Percentiles rank a stretch among this genome's conserved stretches.
Conservation (phyloP, 2,329 filamentous ascomycete species). For the Colletotrichum agaves region DNA sequence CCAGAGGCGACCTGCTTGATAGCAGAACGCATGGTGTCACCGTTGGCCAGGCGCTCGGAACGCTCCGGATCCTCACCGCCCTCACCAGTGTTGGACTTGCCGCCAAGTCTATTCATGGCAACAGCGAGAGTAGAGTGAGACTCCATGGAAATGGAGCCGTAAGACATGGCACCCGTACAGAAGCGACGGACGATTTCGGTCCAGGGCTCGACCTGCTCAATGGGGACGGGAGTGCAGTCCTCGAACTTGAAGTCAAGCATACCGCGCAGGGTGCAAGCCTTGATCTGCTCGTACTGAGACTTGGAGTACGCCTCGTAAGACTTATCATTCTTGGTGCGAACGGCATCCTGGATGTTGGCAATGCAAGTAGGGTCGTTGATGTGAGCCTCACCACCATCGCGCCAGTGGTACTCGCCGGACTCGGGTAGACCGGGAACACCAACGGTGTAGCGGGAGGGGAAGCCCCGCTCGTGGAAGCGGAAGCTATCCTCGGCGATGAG, state of each 20-base stretch:
- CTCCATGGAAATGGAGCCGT: constrained; percentile 98
- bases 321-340: constrained; percentile 97
- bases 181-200: constrained; percentile 97
- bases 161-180: constrained; percentile 98
- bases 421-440: constrained; percentile 85
- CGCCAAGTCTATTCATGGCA: constrained; percentile 95
- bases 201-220: constrained; percentile 98
- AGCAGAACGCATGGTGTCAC: constrained; percentile 95
- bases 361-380: constrained; percentile 95
- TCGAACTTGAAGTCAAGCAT: constrained; percentile 97
- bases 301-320: constrained; percentile 97
- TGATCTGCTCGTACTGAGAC: constrained; percentile 95
- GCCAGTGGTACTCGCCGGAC: constrained; percentile 98
- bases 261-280: constrained; percentile 93
- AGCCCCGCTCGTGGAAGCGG: constrained; percentile 94
- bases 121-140: constrained; percentile 95
- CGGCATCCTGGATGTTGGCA: constrained; percentile 96
- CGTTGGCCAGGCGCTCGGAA: constrained; percentile 86
- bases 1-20: constrained; percentile 98
- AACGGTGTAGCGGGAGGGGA: constrained; percentile 81
- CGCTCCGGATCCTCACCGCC: constrained; percentile 96
- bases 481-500: constrained; percentile 94
- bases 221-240: constrained; percentile 83
- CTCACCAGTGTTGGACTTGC: constrained; percentile 97
- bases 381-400: constrained; percentile 93